Base-by-base conservation (phyloP, 139 green algal genomes). In the Pseudopediastrum boryanum region DNA sequence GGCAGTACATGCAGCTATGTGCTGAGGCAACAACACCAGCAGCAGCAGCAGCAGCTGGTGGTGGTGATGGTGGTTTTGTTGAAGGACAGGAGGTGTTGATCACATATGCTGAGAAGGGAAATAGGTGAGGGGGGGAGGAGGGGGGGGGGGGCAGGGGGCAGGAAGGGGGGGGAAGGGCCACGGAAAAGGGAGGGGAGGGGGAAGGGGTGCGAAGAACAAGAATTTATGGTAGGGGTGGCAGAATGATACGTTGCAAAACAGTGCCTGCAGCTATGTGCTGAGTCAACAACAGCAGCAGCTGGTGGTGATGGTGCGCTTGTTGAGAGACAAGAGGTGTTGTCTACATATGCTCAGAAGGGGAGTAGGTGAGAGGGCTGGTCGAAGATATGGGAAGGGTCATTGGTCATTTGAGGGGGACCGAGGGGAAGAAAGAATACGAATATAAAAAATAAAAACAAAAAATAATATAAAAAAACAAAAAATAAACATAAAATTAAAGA, bases 61-160 rank as follows among this genome's bases (percentile, higher is more conserved):
- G 19, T 12, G 29, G 29, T 70, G 44, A n/a, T 29, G 25, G n/a
- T 16, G 48, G 9, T 7, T 33, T 62, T 10, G 27, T 3, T 3
- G 9, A 27, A 25, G 23, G 33, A 46, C 50, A 67, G 42, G 72
- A 87, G 66, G 31, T 87, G 12, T 67, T 75, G 39, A 83, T 84
- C 3, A 65, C 59, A 33, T 87, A 87, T n/a, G 83, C 78, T 9
- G 73, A 75, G 46, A 87, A 87, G 59, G 58, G 59, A 42, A 87
- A 79, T 52, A 75, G 81, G 81, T 80, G 46, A 63, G 81, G 69
- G 62, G 35, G 13, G 13, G 27, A 33, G 13, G 46, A 19, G 13
- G 48, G 13, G 48, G 16, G 13, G 16, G 16, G 48, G 13, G 16
- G 16, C 16, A 58, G 13, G 48, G 13, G 48, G 48, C 48, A 58